Base-by-base conservation (phyloP, 176 grass and related monocot genomes). In the Oryza officinalis region DNA sequence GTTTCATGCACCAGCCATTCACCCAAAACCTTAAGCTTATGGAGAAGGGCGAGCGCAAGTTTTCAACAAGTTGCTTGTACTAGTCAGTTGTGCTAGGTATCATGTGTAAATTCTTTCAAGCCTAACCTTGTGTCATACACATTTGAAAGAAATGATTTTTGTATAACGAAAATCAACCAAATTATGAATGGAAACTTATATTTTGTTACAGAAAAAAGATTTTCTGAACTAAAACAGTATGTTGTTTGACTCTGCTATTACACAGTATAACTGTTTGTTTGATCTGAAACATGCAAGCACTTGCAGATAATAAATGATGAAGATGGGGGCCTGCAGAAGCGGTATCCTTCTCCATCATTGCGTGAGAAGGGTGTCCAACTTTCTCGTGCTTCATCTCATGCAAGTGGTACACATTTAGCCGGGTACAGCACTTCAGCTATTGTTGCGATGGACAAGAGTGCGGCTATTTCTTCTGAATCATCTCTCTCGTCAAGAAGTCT, bases 241-340 rank as follows among this genome's bases (percentile, higher is more conserved):
- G 67, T 46, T 78, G 20, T 79, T 71, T 61, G 67, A 61, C 22
- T 79, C 22, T 46, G 44, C 31, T 72, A n/a, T 65, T 86, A 13
- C 10, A 13, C 82, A 77, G 17, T 22, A 50, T 79, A 80, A 65
- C 17, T 74, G 31, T 65, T 86, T n/a, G 60, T 74, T 86, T 74
- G 63, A 68, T 81, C 71, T 82, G 8, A 77, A 77, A 81, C 63
- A 27, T 77, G 26, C 11, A 63, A 43, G 60, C 11, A 68, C 74
- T 84, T 88, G 59, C 88, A 97, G 94, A 67, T 89, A 77, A 88
- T 97, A 83, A 97, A 97, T 87, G 94, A 97, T 54, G 94, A 94
- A 90, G 92, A 94, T 27, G 92, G 88, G 20, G 92, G 91, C 49
- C 86, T 89, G 70, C 94, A 97, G 81, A 97, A 94, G 63, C 84